Evolutionary conservation across 2,329 filamentous ascomycete genomes (phyloP), one percentile per base, ranked within the genome.

Genomic region (Hypomyces perniciosus): DNA sequence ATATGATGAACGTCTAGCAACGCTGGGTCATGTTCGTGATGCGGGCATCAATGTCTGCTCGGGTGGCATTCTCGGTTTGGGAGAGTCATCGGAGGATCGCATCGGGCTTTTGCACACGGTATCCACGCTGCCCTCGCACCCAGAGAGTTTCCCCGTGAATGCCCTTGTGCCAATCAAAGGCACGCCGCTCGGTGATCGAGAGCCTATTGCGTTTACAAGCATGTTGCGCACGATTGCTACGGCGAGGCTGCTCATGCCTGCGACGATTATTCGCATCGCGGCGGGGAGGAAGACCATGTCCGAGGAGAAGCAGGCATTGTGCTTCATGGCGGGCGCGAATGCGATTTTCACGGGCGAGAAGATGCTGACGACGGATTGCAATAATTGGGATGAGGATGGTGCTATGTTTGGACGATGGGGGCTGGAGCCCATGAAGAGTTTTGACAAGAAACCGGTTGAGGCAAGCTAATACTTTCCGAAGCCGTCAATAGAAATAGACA

Each of bases 291-390:
- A 88, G 65, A 88, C 84, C 9, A 86, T 96, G 80, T 79, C 81
- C 4, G 90, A 96, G 71, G 89, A 93, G 70, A 86, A 95, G 73
- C 90, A 96, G 71, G 84, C 89, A 10, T 67, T 92, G 57, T 95
- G 90, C 69, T 96, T 95, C 72, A 85, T 88, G 80, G 89, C 90
- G 0, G 90, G 90, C 10, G 90, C 90, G 1, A 96, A 96, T 61
- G 90, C 90, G n/a, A 86, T 96, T 33, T 96, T 96, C 65, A 96
- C 90, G 0, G 90, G 90, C 7, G 90, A 96, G 73, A 95, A 92
- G 77, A 95, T 96, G 90, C 68, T 95, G 70, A 96, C 90, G 4
- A 96, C 90, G 0, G 88, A 90, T 51, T 95, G 89, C 65, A 91
- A 89, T 59, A 88, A 89, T 30, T 96, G 88, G 88, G 89, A 93